Base-by-base conservation (phyloP, 805 yeast species). In the Lachancea kluyveri region DNA sequence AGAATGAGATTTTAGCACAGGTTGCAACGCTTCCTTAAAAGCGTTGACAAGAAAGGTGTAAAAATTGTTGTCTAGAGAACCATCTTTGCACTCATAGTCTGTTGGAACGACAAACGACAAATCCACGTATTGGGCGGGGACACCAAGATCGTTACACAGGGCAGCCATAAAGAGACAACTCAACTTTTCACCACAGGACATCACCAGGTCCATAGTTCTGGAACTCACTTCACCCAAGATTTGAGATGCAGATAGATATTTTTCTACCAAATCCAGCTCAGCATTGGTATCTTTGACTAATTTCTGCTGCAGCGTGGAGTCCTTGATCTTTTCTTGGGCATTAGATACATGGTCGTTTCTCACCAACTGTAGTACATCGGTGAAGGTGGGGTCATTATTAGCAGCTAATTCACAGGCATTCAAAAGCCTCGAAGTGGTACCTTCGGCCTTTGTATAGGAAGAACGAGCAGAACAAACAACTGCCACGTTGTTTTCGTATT, bases 381-480 rank as follows among this genome's bases (percentile, higher is more conserved):
- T 59, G 53, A 71, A 86, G 40, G 77, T 79, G 9, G 67, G 67
- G 41, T 74, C 76, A 35, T 74, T 52, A 21, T 40, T 40, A 1
- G 77, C 60, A 1, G 90, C 85, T 24, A 72, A 50, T 37, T 88
- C 96, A 11, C 96, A 90, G n/a, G 96, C 84, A 25, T 69, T 60
- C 24, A 92, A 59, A 15, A 92, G 67, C 43, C 97, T 64, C 3
- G 94, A 81, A 4, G 98, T 92, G 26, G 98, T 92, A 31, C 98
- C 98, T 57, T 90, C 96, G 14, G 85, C 76, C 54, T 92, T 92
- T 23, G 95, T 81, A 40, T 82, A 72, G 1, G 95, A 77, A 9
- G 96, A 85, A 44, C 98, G 72, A 3, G 98, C 98, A 20, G 94
- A 82, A 58, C 98, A 92, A 3, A 92, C 98, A 15, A 90, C 94